A percentile compares a stretch with the other conserved stretches of the same genome.
phyloP scores from a whole-genome alignment of 208 protist genomes.

The Crithidia thermophila region DNA sequence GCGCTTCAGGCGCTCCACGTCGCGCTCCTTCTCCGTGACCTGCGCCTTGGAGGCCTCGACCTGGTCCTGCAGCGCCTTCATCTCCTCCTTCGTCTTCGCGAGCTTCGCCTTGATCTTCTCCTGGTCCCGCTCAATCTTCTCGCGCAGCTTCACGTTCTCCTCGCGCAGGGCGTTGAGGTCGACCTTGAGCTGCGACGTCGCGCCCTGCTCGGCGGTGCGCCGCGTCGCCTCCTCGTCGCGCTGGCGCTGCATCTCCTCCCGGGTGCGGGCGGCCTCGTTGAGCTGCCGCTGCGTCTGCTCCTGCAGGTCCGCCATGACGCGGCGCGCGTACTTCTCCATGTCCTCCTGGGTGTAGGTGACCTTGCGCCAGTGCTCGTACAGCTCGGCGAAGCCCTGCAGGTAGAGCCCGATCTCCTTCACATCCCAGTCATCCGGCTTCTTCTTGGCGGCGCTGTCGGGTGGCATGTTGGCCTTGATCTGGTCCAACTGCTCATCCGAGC shows the following conservation, averaged over 20 bases:
- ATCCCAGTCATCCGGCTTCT: constrained; percentile 73
- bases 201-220: constrained; percentile 65
- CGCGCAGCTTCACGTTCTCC: constrained; percentile 85
- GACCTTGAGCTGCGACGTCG: constrained; percentile 80
- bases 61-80: constrained; percentile 75
- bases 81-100: constrained; percentile 78
- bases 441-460: constrained; percentile 68
- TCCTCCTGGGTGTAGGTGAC: constrained; percentile 87
- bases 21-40: constrained; percentile 72
- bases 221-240: constrained; percentile 72
- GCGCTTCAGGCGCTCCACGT: constrained; percentile 76
- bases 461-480: constrained; percentile 67
- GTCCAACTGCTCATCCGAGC: constrained; percentile 70
- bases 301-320: constrained; percentile 60
- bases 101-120: constrained; percentile 92
- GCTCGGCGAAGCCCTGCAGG: constrained; percentile 70
- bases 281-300: constrained; percentile 78
- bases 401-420: constrained; percentile 88
- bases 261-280: constrained; percentile 57
- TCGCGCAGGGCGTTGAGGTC: constrained; percentile 76
- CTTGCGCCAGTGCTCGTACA: constrained; percentile 79
- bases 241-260: constrained; percentile 72
- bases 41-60: constrained; percentile 54
- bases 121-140: constrained; percentile 91
- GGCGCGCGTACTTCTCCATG: constrained; percentile 83